Evolutionary conservation across 2,329 filamentous ascomycete genomes (phyloP).

Genomic region (Atkinsonella texensis): DNA sequence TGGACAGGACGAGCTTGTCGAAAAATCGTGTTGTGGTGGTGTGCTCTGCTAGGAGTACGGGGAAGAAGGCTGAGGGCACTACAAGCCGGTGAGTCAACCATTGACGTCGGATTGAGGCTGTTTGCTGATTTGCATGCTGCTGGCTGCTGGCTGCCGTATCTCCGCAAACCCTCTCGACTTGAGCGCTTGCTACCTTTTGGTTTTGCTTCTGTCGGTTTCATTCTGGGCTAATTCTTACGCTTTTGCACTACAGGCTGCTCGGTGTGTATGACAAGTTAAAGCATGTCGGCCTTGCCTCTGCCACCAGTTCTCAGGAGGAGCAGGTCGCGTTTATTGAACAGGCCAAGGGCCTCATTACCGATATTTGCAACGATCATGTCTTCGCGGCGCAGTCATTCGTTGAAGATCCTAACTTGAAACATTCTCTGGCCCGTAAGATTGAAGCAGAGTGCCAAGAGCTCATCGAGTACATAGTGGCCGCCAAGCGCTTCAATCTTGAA

Average conservation of each 20-base stretch:
- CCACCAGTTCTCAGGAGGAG: slow-evolving; percentile 38
- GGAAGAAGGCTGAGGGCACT: slow-evolving; percentile 88
- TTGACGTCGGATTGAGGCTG: not conserved
- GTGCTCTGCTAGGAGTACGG: slow-evolving; percentile 88
- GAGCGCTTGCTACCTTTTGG: no score
- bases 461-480: slow-evolving; percentile 56
- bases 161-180: not conserved
- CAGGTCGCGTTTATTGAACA: slow-evolving; percentile 45
- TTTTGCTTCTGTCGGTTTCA: not conserved
- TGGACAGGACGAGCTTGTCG: slow-evolving; percentile 35
- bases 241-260: slow-evolving; percentile 31
- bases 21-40: slow-evolving; percentile 77
- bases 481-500: slow-evolving; percentile 57
- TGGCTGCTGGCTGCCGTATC: not conserved
- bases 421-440: slow-evolving; percentile 52
- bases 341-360: slow-evolving; percentile 64
- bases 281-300: slow-evolving; percentile 32
- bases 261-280: slow-evolving; percentile 48
- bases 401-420: slow-evolving; percentile 40
- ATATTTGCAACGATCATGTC: slow-evolving; percentile 74
- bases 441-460: slow-evolving; percentile 71
- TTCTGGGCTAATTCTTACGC: not conserved
- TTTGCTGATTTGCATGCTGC: not conserved
- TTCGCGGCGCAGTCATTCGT: slow-evolving; percentile 56
- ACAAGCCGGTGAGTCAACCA: slow-evolving; percentile 70